Evolutionary conservation across 129 eudicot genomes (phyloP), one percentile per base, ranked within the genome.

Genomic region (Tanacetum coccineum): DNA sequence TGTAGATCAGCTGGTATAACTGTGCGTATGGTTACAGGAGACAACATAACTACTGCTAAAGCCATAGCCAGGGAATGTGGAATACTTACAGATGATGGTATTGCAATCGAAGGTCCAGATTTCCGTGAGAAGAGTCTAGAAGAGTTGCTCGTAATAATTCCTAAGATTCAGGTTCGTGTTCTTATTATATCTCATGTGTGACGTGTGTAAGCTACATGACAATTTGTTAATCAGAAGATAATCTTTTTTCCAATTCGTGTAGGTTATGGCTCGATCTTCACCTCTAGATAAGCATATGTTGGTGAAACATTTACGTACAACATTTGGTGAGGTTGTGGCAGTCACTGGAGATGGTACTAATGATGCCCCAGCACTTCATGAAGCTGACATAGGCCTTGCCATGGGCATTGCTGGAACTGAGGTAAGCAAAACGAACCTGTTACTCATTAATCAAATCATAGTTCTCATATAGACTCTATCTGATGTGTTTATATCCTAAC

Each of bases 341-440:
- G 99, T 86, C 20, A 93, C 96, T 9, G 96, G 99, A 55, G 99
- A 93, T 78, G 95, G 96, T 47, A 93, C 96, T 4, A 93, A 93
- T 71, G 96, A 93, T 67, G 96, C 96, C 26, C 99, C 96, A 10
- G 99, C 99, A 10, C 96, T 93, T 70, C 98, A 93, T 66, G 98
- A 93, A 79, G 98, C 98, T 18, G 98, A 93, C 70, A 93, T 93
- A 14, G 98, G 98, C 44, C 90, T 93, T 79, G 96, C 99, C 21
- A 89, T 93, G 99, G 99, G 99, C 62, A 93, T 93, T 72, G 99
- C 96, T 45, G 99, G 96, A 72, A 93, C 99, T 56, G 95, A 89
- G 96, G 96, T 88, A 59, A 39, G 73, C 63, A 69, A 40, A 51
- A 19, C 51, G 0, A 5, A 72, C 14, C 51, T 60, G 20, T 18